Conservation (phyloP, 345 rosid species). For the Lepidium sativum region DNA sequence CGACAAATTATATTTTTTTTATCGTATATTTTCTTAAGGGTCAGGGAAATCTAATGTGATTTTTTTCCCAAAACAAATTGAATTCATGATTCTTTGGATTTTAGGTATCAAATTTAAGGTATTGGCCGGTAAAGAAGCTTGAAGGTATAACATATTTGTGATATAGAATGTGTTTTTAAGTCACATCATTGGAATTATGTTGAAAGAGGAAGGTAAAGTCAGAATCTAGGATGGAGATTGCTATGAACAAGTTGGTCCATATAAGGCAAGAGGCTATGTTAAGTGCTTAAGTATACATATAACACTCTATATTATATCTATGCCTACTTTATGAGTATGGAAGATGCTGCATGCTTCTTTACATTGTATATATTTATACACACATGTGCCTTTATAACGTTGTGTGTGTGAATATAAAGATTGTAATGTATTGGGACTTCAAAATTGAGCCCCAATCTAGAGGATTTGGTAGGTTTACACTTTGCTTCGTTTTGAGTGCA, state of each 20-base stretch:
- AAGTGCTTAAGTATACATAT: conserved; percentile 26
- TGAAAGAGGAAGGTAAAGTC: conserved; percentile 22
- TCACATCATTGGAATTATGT: conserved; percentile 13
- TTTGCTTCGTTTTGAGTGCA: conserved; percentile 19
- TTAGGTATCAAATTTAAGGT: too few relatives aligned
- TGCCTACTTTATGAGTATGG: conserved; percentile 26
- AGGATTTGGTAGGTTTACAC: conserved; percentile 24
- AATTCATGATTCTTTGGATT: too few relatives aligned
- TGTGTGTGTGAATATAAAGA: conserved; percentile 10
- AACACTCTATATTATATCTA: conserved; percentile 4
- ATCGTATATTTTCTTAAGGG: too few relatives aligned
- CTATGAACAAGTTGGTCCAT: conserved; percentile 25
- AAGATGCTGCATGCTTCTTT: conserved; percentile 26
- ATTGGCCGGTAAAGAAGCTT: too few relatives aligned
- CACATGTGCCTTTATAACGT: conserved; percentile 8
- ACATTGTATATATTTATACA: not conserved
- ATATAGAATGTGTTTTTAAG: not conserved
- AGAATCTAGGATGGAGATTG: conserved; percentile 15
- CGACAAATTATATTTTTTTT: too few relatives aligned
- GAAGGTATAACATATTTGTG: not conserved
- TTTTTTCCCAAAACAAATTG: too few relatives aligned
- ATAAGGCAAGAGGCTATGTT: conserved; percentile 29
- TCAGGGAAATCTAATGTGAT: too few relatives aligned
- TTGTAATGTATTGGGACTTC: not conserved
- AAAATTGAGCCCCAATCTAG: conserved; percentile 15